These are phyloP conservation scores for Gillenia trifoliata DNA, from an alignment of 306 rosid species.

Conservation along the genomic window DNA sequence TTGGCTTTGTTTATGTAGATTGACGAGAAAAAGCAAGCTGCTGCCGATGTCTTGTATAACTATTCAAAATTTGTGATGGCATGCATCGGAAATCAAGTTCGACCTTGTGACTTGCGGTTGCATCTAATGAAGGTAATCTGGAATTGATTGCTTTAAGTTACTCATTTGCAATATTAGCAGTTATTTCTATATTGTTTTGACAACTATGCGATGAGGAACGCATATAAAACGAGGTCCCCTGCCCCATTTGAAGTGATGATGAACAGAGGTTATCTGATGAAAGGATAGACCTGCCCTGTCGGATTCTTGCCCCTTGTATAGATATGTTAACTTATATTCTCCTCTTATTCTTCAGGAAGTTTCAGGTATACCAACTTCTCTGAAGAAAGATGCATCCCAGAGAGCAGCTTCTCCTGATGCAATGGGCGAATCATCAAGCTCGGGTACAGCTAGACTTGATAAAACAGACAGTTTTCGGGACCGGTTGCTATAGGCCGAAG, in stretches of 20 bases:
- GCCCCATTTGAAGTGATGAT: not conserved
- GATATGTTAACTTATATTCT: not conserved
- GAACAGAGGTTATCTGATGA: not conserved
- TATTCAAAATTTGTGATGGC: conserved; percentile 86
- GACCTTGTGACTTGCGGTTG: conserved; percentile 76
- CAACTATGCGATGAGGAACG: not conserved
- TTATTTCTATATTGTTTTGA: not conserved
- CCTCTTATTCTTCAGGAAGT: conserved; percentile 57
- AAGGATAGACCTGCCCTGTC: not conserved
- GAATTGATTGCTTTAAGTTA: not conserved
- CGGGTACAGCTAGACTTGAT: conserved; percentile 81
- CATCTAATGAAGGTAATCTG: conserved; percentile 86
- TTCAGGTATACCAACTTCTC: conserved; percentile 68
- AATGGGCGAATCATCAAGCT: conserved; percentile 93
- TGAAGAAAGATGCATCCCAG: conserved; percentile 69
- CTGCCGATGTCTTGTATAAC: conserved; percentile 76
- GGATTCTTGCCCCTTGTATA: conserved; percentile 5
- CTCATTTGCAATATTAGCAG: not conserved
- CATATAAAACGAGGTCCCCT: not conserved
- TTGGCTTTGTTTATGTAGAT: conserved; percentile 31
- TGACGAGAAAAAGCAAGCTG: conserved; percentile 76
- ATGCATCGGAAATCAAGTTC: conserved; percentile 64
- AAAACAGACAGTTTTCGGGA: conserved; percentile 70
- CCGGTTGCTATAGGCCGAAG: conserved; percentile 35
- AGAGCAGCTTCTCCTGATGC: conserved; percentile 84